Base-by-base conservation (phyloP, 768 basidiomycete species). In the Porpolomopsis calyptriformis region DNA sequence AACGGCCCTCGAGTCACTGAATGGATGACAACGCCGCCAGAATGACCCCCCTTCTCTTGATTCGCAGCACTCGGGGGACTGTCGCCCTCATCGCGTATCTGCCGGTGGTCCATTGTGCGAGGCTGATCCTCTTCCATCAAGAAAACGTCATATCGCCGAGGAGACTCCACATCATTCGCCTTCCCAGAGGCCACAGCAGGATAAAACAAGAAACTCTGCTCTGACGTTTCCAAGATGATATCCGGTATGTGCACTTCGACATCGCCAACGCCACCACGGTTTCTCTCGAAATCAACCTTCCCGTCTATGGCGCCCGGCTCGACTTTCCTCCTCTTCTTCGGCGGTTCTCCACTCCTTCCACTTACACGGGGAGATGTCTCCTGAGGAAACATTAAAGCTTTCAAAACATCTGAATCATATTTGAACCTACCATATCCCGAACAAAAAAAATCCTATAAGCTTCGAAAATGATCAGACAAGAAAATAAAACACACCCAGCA, bases 361-460 rank as follows among this genome's bases (percentile, higher is more conserved):
- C 38, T 2, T 50, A 31, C 8, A 31, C 7, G 29, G 7, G 7
- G 14, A 14, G 14, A 7, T 52, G 29, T 4, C 1, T 43, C 43
- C 5, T 55, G 49, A 3, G 76, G 72, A 57, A 78, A 77, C 11
- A 78, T 60, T 1, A 68, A 60, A 23, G 61, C 60, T 23, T 63
- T 63, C 5, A 79, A 59, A 2, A 69, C 55, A 4, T 55, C 54
- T 0, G 75, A 69, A 6, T 71, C 62, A 49, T 77, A 80, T 58
- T 78, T 77, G 48, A 71, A 79, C 43, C 77, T 80, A 27, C 18
- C 27, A 40, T 3, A 34, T 39, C 16, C 5, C 20, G 23, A 44
- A 33, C 43, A 9, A 38, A 39, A 16, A 49, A 24, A 37, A 43
- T 16, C 24, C 33, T 45, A 31, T 8, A 14, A 9, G 43, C 3